Conservation (phyloP, 352 stramenopile species). For the Halophytophthora polymorphica region DNA sequence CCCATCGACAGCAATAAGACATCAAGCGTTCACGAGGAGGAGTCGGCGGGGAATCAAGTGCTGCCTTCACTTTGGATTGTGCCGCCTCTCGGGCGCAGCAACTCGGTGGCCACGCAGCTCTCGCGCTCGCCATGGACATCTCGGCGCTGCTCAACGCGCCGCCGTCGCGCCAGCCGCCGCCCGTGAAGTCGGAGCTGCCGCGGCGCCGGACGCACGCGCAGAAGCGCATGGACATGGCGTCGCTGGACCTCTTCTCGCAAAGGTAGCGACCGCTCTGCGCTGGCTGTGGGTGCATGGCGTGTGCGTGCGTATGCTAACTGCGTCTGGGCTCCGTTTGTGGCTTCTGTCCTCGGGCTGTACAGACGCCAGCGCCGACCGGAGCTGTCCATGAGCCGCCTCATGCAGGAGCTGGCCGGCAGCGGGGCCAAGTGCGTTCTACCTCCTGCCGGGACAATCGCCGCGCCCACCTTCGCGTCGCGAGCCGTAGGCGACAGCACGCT, state of each 20-base stretch:
- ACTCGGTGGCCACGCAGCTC: no score
- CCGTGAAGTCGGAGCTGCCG: background rate
- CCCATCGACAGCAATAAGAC: slow-evolving; percentile 12
- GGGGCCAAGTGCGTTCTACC: background rate
- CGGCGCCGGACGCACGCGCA: slow-evolving; percentile 3
- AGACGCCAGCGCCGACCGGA: slow-evolving; percentile 29
- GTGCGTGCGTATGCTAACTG: background rate
- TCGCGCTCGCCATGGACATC: background rate
- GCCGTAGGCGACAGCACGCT: background rate
- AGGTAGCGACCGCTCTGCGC: slow-evolving; percentile 10
- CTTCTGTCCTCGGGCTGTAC: background rate
- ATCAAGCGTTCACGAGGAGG: slow-evolving; percentile 25
- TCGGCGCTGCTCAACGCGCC: slow-evolving; percentile 26
- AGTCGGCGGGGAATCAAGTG: background rate
- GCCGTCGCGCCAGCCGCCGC: background rate
- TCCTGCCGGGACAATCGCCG: no score
- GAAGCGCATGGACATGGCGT: slow-evolving; percentile 53
- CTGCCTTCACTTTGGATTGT: slow-evolving; percentile 24
- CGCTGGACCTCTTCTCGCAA: slow-evolving; percentile 44
- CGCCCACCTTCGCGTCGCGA: background rate
- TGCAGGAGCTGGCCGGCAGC: slow-evolving; percentile 30
- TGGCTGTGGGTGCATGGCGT: slow-evolving; percentile 11
- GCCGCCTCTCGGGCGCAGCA: background rate
- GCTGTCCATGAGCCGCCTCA: slow-evolving; percentile 50
- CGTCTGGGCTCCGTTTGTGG: background rate